Evolutionary conservation across 2,329 filamentous ascomycete species (phyloP).

Genomic region (Sclerotinia glacialis): DNA sequence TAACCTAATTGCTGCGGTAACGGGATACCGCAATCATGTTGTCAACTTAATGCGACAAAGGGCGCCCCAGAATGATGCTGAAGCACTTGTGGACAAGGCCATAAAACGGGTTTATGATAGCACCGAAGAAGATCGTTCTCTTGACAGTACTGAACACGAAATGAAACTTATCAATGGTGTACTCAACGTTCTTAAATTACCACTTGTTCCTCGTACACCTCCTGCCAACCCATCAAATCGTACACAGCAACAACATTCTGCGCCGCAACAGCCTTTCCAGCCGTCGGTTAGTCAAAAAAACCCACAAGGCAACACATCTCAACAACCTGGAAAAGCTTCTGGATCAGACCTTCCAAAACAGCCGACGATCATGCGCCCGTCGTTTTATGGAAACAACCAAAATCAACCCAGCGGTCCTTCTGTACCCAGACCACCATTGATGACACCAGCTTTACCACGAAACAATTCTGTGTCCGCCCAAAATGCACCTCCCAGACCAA

Average conservation of each 20-base stretch:
- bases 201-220: conserved; percentile 6
- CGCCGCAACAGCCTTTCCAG: conserved; percentile 24
- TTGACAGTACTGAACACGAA: conserved; percentile 29
- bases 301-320: conserved; percentile 28
- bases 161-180: conserved; percentile 33
- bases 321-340: conserved; percentile 26
- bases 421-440: conserved; percentile 38
- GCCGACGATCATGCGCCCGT: conserved; percentile 34
- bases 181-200: conserved; percentile 14
- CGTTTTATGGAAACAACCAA: conserved; percentile 33
- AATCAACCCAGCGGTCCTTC: conserved; percentile 29
- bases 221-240: not conserved
- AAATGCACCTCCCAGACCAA: conserved; percentile 27
- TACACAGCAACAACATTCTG: conserved; percentile 19
- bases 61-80: conserved; percentile 28
- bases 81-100: conserved; percentile 37
- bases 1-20: conserved; percentile 21
- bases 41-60: conserved; percentile 25
- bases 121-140: conserved; percentile 29
- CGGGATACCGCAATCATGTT: conserved; percentile 34
- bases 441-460: conserved; percentile 30
- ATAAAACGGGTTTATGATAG: conserved; percentile 36
- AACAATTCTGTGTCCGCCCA: conserved; percentile 32
- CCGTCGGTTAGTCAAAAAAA: conserved; percentile 27
- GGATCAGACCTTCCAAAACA: conserved; percentile 29